Evolutionary conservation across 768 basidiomycete species (phyloP), one percentile per base, ranked within the genome.

Genomic region (Tricholoma saponaceum): DNA sequence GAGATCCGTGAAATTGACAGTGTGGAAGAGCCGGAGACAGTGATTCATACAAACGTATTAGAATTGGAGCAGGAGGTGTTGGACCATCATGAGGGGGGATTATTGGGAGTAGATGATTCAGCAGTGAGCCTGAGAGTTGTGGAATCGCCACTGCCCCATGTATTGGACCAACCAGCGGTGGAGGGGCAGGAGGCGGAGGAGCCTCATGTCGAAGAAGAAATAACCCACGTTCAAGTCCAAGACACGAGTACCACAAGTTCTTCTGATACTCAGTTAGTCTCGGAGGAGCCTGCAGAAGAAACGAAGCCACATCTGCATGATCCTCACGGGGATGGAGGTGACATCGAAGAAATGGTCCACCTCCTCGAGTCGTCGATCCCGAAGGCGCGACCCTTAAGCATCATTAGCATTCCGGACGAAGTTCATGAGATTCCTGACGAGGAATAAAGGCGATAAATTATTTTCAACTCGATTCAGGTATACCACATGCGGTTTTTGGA

Each of bases 331-430:
- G 51, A 63, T 13, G 76, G 68, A 16, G 68, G 74, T 54, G 82
- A 86, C 28, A 74, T 86, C 28, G 88, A 84, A 68, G 82, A 83
- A 55, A 83, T 89, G 53, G 83, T 90, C 59, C 83, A 79, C 63
- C 76, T 89, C 62, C 81, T 90, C 12, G 85, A 90, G 70, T 65
- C 76, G 1, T 64, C 73, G 35, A 57, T 71, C 41, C 63, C 71
- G 46, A 81, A 79, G 61, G 65, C 72, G 10, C 74, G 73, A 52
- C 74, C 75, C 20, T 70, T 70, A 56, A 80, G 74, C 68, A 76
- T 79, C 52, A 67, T 69, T 51, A 77, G 72, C 68, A 82, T 83
- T 59, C 81, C 82, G 50, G 82, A 82, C 59, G 80, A 83, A 50
- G 74, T 82, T 43, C 74, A 74, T 47, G 83, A 84, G 63, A 82